Evolutionary conservation across 1,284 basidiomycete genomes (phyloP).

Genomic region (Leccinum pachyderme): DNA sequence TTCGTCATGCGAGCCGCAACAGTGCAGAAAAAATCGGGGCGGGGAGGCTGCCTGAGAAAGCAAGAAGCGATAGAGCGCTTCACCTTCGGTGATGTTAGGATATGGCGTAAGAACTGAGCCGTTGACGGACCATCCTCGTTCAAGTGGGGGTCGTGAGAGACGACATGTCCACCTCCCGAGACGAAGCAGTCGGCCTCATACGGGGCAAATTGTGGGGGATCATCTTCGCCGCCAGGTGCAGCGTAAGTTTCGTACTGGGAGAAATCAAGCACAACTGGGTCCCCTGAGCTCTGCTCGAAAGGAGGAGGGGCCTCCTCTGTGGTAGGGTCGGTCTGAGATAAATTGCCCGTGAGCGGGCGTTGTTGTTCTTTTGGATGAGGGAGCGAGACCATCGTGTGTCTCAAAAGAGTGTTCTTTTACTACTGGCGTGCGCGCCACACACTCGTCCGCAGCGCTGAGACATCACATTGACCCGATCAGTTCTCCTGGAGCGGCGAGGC

Average conservation of each 20-base stretch:
- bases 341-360: background rate
- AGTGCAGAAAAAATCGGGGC: slow-evolving; percentile 52
- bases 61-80: slow-evolving; percentile 72
- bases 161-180: slow-evolving; percentile 47
- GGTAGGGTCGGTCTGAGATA: background rate
- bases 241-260: slow-evolving; percentile 14
- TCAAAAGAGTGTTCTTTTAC: background rate
- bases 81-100: slow-evolving; percentile 42
- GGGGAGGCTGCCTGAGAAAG: slow-evolving; percentile 50
- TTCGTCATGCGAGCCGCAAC: slow-evolving; percentile 60
- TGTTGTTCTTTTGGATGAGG: slow-evolving; percentile 12
- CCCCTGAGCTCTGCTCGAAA: slow-evolving; percentile 32
- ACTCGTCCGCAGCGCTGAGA: background rate
- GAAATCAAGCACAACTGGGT: slow-evolving; percentile 28
- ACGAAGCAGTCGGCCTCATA: slow-evolving; percentile 63
- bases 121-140: slow-evolving; percentile 59
- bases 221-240: slow-evolving; percentile 37
- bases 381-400: slow-evolving; percentile 7
- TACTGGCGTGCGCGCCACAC: background rate
- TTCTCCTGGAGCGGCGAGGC: slow-evolving; percentile 5
- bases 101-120: background rate
- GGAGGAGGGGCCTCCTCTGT: slow-evolving; percentile 26
- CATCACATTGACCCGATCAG: background rate
- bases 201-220: slow-evolving; percentile 58
- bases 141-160: slow-evolving; percentile 70